phyloP scores from a whole-genome alignment of 1,139 yeast species.

The Candida albicans region DNA sequence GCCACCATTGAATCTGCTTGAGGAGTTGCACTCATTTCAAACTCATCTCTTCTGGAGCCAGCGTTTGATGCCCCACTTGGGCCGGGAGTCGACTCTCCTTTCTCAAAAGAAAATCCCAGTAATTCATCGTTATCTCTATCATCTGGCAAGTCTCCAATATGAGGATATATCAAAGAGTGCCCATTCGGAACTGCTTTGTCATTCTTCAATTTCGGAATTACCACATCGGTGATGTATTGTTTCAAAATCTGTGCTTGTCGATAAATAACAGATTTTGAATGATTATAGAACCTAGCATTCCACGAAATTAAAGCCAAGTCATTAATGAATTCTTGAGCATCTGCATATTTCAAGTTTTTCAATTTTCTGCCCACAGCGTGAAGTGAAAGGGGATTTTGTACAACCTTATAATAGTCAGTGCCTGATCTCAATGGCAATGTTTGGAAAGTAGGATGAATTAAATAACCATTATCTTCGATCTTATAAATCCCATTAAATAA shows the following conservation, averaged over 20 bases:
- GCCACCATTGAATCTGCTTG: slow-evolving; percentile 9
- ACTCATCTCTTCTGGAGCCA: slow-evolving; percentile 10
- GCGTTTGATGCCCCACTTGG: slow-evolving; percentile 2
- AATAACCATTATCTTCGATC: slow-evolving; percentile 45
- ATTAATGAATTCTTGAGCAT: slow-evolving; percentile 66
- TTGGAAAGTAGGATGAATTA: slow-evolving; percentile 50
- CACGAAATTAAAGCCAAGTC: slow-evolving; percentile 84
- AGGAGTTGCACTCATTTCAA: slow-evolving; percentile 16
- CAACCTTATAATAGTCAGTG: slow-evolving; percentile 47
- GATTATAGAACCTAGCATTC: slow-evolving; percentile 86
- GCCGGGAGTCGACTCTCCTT: slow-evolving; percentile 6
- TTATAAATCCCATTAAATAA: slow-evolving; percentile 45
- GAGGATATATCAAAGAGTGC: slow-evolving; percentile 58
- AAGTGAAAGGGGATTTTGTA: slow-evolving; percentile 43
- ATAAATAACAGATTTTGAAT: slow-evolving; percentile 65
- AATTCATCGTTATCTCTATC: slow-evolving; percentile 30
- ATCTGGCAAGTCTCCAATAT: slow-evolving; percentile 72
- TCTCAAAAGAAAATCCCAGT: slow-evolving; percentile 10
- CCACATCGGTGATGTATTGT: slow-evolving; percentile 51
- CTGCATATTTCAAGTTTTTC: slow-evolving; percentile 52
- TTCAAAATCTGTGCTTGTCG: slow-evolving; percentile 73
- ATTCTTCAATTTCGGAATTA: slow-evolving; percentile 53
- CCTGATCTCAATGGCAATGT: slow-evolving; percentile 53
- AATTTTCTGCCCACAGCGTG: slow-evolving; percentile 44
- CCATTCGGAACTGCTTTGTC: slow-evolving; percentile 44